phyloP scores from a whole-genome alignment of 441 rosid species.

The Brassica balearica region DNA sequence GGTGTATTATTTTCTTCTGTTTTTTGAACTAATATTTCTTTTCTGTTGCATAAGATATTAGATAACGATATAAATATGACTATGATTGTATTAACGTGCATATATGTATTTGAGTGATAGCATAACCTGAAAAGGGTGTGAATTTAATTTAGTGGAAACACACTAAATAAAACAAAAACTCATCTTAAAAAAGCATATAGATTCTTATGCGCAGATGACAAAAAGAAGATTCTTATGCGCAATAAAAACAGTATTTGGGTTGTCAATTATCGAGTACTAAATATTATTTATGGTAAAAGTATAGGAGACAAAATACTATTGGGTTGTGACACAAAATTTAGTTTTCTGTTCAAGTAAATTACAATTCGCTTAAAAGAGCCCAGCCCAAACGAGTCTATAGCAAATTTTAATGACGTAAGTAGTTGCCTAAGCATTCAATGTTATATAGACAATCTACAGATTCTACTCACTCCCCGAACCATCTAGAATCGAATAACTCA shows the following conservation, averaged over 20 bases:
- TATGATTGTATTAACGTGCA: too few relatives aligned
- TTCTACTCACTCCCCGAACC: background rate
- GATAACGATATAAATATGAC: background rate
- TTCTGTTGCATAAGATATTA: too few relatives aligned
- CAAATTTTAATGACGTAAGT: background rate
- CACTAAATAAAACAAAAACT: background rate
- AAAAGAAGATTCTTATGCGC: background rate
- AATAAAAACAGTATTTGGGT: background rate
- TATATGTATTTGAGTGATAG: too few relatives aligned
- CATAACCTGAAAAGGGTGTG: background rate
- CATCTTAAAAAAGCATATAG: background rate
- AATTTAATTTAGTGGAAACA: background rate
- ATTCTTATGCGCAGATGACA: background rate
- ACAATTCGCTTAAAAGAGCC: background rate
- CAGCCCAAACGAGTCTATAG: slow-evolving; percentile 16
- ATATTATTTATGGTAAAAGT: background rate
- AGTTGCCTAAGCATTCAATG: background rate
- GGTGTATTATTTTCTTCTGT: too few relatives aligned
- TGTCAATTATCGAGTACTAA: background rate
- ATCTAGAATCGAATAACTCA: slow-evolving; percentile 15
- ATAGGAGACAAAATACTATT: background rate
- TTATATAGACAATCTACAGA: background rate
- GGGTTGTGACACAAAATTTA: background rate
- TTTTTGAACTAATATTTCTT: too few relatives aligned
- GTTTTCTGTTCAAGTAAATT: background rate